These are phyloP conservation scores for Styphnolobium japonicum DNA, from an alignment of 306 rosid species.

Conservation along the genomic window DNA sequence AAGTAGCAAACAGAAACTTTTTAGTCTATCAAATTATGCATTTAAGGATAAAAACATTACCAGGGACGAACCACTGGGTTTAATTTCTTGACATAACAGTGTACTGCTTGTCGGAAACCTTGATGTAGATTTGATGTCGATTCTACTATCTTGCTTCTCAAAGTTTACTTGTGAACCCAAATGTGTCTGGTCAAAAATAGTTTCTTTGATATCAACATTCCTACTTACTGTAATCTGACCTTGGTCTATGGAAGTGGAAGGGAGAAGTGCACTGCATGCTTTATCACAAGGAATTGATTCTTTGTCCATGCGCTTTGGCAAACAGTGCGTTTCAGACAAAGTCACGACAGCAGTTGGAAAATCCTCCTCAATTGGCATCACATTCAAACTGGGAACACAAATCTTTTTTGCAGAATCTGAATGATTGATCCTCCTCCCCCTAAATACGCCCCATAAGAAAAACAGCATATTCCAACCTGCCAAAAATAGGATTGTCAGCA, in stretches of 20 bases:
- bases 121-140: constrained; percentile 34
- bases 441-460: constrained; percentile 94
- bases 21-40: constrained; percentile 4
- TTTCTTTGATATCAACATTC: constrained; percentile 37
- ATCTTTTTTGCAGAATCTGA: constrained; percentile 53
- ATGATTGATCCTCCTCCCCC: constrained; percentile 54
- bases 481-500: constrained; percentile 26
- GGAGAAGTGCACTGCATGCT: constrained; percentile 32
- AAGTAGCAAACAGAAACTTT: background rate
- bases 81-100: constrained; percentile 35
- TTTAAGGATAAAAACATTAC: constrained; percentile 46
- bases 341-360: constrained; percentile 47
- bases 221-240: constrained; percentile 24
- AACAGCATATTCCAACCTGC: constrained; percentile 96
- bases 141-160: constrained; percentile 36
- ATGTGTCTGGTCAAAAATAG: constrained; percentile 28
- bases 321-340: constrained; percentile 44
- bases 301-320: constrained; percentile 31
- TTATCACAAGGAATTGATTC: constrained; percentile 39
- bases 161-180: constrained; percentile 39
- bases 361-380: constrained; percentile 43
- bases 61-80: constrained; percentile 38
- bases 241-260: constrained; percentile 40
- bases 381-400: constrained; percentile 43
- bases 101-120: constrained; percentile 32